Evolutionary conservation across 2,329 filamentous ascomycete genomes (phyloP), one percentile per base, ranked within the genome.

Genomic region (Emydomyces testavorans): DNA sequence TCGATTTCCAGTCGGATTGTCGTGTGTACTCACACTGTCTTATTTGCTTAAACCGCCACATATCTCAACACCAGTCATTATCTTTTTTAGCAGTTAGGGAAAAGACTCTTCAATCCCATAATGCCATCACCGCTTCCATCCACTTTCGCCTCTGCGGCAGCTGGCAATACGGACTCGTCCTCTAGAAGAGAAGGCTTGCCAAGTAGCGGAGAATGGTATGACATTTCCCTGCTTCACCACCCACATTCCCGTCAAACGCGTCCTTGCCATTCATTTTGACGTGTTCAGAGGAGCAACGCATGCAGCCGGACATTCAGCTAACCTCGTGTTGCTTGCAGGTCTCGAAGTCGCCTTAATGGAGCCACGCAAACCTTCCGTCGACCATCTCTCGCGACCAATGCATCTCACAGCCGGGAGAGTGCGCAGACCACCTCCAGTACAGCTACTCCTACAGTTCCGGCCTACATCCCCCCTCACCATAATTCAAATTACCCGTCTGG

Each of bases 101-200:
- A 4, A 37, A 16, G 36, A 40, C 13, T 18, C 24, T 26, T 37
- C 50, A 48, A 51, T 52, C 49, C 49, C 58, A 68, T 57, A 60
- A 76, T 87, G 83, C 78, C 82, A 71, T 79, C 80, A 65, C 81
- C 83, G 71, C 77, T 87, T 66, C 80, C 83, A 60, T 86, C 84
- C 59, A 88, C 82, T 74, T 89, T 89, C 70, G 84, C 84, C 65
- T 87, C 84, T 63, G 84, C 84, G 60, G 84, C 84, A 58, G 83
- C 84, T 64, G 83, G 83, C 66, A 83, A 85, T 66, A 80, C 75
- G 59, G 64, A 79, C 65, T 68, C 77, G n/a, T n/a, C n/a, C 74
- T 64, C 78, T 77, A 69, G 77, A 73, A 63, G 69, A 65, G 65
- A 78, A 75, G 69, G 71, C 65, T 60, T 77, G 64, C n/a, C n/a